phyloP scores from a whole-genome alignment of 2,329 filamentous ascomycete genomes.

The Aspergillus eucalypticola region DNA sequence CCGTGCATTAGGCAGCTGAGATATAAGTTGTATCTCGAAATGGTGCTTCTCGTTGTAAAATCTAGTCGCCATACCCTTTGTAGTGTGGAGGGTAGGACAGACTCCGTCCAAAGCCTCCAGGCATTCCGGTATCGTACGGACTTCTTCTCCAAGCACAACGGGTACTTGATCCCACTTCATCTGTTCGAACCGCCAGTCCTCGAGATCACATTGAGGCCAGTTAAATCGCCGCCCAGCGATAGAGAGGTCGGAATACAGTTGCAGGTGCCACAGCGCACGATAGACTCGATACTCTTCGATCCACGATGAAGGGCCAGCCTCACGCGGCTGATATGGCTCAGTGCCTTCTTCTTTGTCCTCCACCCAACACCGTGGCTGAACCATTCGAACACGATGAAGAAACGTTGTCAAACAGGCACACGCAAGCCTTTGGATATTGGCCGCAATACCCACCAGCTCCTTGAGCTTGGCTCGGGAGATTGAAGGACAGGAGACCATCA shows the following conservation, averaged over 20 bases:
- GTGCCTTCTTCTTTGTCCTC: not conserved
- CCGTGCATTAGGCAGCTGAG: no score
- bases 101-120: not conserved
- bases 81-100: not conserved
- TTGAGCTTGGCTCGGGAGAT: not conserved
- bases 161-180: not conserved
- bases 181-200: not conserved
- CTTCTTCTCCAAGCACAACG: not conserved
- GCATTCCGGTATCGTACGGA: not conserved
- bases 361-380: not conserved
- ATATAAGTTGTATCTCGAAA: no score
- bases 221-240: not conserved
- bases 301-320: not conserved
- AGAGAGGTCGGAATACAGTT: not conserved
- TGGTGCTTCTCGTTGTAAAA: not conserved
- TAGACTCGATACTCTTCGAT: slow-evolving; percentile 6
- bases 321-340: not conserved
- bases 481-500: not conserved
- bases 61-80: not conserved
- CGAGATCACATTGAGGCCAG: not conserved
- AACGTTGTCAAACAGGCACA: not conserved
- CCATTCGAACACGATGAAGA: not conserved
- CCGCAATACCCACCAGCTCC: not conserved
- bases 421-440: not conserved
- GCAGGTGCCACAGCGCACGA: not conserved